Evolutionary conservation across 768 basidiomycete genomes (phyloP), one percentile per base, ranked within the genome.

Genomic region (Lepiota subincarnata): DNA sequence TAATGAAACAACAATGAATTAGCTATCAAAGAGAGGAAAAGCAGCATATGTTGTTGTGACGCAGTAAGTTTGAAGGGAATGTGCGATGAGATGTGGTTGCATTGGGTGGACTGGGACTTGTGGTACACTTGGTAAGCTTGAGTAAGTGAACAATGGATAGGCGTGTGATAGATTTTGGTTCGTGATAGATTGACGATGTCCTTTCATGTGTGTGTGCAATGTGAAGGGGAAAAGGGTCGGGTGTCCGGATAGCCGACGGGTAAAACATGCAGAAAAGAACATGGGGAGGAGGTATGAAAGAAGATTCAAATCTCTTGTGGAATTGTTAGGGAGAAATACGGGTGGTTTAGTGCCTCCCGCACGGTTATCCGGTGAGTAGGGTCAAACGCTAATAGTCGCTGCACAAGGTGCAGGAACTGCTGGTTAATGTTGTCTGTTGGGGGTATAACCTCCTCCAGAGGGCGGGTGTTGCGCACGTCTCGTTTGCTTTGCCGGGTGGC

Each of bases 401-500:
- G 83, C 59, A 97, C 92, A 31, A 98, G 83, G 66, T 95, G 87
- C 66, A 91, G 71, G 73, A 98, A 97, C 52, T 86, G 84, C 53
- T 77, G 77, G 64, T 91, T 94, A 60, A 84, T 74, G 44, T 74
- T 73, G 64, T 92, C 90, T 16, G 71, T 82, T 24, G 86, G 86
- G 45, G 83, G 83, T 61, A 96, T 93, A 62, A 95, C 88, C 56
- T 94, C 91, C 89, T 92, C 72, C 35, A 97, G 73, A 42, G 83
- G 73, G 62, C 86, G 83, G 61, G 93, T 93, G 20, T 86, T 83
- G 50, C 86, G 86, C 38, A 99, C 94, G 62, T 96, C 97, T 70
- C 95, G 96, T 75, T 85, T 87, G 70, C 91, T 94, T 67, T 95
- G 89, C 64, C 89, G 84, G 3, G 88, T 82, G 24, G 92, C 88